Evolutionary conservation across 768 basidiomycete species (phyloP).

Genomic region (Pleurotus sapidus): DNA sequence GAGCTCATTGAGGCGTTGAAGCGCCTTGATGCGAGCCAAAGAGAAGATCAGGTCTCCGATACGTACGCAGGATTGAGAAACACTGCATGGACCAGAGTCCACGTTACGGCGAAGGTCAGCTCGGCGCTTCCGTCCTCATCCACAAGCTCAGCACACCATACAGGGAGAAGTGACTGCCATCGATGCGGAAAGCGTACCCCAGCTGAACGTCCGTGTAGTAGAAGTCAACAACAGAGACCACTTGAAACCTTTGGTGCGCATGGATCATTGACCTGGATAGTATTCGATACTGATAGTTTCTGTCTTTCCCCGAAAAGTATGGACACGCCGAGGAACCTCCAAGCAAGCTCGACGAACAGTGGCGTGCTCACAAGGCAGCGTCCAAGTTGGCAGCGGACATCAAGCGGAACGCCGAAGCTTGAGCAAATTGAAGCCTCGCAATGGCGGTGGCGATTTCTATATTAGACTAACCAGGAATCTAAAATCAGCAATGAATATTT

Average conservation of each 20-base stretch:
- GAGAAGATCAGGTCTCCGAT: conserved; percentile 19
- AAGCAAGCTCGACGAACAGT: conserved; percentile 16
- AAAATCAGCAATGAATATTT: too few species aligned
- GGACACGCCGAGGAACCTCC: conserved; percentile 16
- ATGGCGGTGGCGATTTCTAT: too few species aligned
- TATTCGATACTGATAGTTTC: too few species aligned
- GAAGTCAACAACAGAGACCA: conserved; percentile 5
- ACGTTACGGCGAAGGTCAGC: conserved; percentile 41
- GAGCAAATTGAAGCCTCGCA: too few species aligned
- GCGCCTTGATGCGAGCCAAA: conserved; percentile 43
- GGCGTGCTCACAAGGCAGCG: background rate
- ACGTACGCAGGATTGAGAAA: conserved; percentile 53
- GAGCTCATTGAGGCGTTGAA: conserved; percentile 58
- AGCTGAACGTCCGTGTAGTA: background rate
- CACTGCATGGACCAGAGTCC: conserved; percentile 72
- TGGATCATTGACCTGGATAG: background rate
- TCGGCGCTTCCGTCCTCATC: background rate
- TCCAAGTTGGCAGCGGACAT: background rate
- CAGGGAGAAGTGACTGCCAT: too few species aligned
- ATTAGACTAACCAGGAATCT: too few species aligned
- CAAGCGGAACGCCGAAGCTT: too few species aligned
- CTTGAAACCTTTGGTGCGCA: background rate
- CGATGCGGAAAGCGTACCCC: background rate
- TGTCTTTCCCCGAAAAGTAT: too few species aligned
- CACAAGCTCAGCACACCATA: background rate